Conservation (phyloP, 192 early-diverging fungal species). For the Umbelopsis sp. region DNA sequence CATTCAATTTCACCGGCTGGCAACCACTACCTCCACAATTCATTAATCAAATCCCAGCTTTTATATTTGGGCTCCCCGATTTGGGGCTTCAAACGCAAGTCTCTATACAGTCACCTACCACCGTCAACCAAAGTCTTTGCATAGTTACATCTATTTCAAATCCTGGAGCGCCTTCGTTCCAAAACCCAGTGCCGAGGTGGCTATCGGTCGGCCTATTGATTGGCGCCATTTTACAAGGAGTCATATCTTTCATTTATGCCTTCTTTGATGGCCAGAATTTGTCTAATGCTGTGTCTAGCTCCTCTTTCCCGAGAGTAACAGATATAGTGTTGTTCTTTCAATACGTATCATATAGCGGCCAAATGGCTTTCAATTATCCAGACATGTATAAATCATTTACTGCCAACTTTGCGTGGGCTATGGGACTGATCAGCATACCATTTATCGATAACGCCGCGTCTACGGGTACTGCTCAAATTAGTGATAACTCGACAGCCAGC, state of each 20-base stretch:
- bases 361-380: slow-evolving; percentile 17
- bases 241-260: background rate
- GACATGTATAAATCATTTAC: slow-evolving; percentile 14
- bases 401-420: slow-evolving; percentile 22
- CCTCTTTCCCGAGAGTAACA: background rate
- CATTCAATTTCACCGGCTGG: slow-evolving; percentile 15
- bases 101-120: background rate
- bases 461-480: background rate
- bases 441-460: background rate
- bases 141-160: slow-evolving; percentile 8
- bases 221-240: background rate
- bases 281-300: background rate
- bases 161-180: background rate
- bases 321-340: slow-evolving; percentile 18
- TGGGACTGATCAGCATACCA: slow-evolving; percentile 10
- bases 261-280: background rate
- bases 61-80: slow-evolving; percentile 21
- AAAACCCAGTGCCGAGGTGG: background rate
- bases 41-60: background rate
- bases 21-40: background rate
- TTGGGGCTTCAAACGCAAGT: slow-evolving; percentile 16
- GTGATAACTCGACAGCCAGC: background rate
- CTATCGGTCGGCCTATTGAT: background rate
- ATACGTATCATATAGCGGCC: slow-evolving; percentile 7
- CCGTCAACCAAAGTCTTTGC: slow-evolving; percentile 1